These are phyloP conservation scores for Castanea crenata DNA, from an alignment of 306 rosid genomes.

Conservation along the genomic window DNA sequence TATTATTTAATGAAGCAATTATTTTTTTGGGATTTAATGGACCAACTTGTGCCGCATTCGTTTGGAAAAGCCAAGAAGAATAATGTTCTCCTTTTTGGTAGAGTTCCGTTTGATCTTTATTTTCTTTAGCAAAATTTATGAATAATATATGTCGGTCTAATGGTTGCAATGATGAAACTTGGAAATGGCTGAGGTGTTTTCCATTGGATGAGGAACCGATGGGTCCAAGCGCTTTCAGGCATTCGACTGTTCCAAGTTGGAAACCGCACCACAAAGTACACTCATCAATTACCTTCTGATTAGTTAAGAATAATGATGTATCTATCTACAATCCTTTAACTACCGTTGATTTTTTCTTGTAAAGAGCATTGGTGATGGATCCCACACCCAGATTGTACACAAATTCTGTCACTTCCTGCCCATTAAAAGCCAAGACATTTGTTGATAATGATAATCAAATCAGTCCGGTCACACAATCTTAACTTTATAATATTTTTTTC, in stretches of 20 bases:
- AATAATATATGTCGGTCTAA: not conserved
- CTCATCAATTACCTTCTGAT: conserved; percentile 12
- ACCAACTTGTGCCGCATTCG: no score
- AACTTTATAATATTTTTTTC: no score
- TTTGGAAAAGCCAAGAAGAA: not conserved
- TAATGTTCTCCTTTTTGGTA: not conserved
- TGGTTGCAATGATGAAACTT: conserved; percentile 16
- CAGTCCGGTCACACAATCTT: no score
- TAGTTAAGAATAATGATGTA: not conserved
- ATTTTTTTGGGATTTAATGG: no score
- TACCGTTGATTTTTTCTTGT: not conserved
- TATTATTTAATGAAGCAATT: no score
- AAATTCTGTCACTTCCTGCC: no score
- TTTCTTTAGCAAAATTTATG: not conserved
- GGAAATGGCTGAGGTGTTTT: conserved; percentile 14
- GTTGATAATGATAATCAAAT: no score
- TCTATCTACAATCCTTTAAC: not conserved
- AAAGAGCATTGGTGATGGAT: not conserved
- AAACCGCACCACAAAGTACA: not conserved
- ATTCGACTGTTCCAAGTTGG: not conserved
- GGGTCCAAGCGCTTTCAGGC: conserved; percentile 13
- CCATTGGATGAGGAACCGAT: not conserved
- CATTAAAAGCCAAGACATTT: no score
- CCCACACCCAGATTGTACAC: no score
- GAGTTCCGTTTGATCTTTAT: not conserved